Percentiles rank a stretch among this genome's conserved stretches.
These are phyloP conservation scores for Umbelopsis isabellina DNA, from an alignment of 192 early-diverging fungal genomes.

Conservation along the genomic window DNA sequence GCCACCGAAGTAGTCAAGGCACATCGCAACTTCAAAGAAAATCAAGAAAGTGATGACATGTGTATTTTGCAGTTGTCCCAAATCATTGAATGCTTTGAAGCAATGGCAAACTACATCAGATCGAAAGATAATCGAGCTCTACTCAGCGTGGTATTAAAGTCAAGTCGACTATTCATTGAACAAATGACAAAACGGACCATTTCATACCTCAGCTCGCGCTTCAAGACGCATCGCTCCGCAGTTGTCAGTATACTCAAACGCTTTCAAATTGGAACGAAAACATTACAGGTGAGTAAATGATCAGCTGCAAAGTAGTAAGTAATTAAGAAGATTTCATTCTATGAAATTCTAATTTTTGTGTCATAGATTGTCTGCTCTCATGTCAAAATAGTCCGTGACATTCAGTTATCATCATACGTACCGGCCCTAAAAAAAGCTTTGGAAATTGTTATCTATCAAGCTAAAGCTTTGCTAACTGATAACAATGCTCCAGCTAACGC, in stretches of 20 bases:
- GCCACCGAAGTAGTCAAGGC: conserved; percentile 7
- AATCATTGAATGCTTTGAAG: conserved; percentile 49
- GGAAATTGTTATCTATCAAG: conserved; percentile 75
- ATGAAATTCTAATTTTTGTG: not conserved
- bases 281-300: conserved; percentile 47
- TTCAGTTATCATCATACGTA: conserved; percentile 61
- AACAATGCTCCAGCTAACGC: conserved; percentile 59
- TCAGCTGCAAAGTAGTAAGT: not conserved
- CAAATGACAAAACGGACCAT: conserved; percentile 54
- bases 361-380: conserved; percentile 75
- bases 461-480: conserved; percentile 72
- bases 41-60: conserved; percentile 4
- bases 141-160: conserved; percentile 46
- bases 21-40: not conserved
- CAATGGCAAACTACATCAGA: conserved; percentile 49
- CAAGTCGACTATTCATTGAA: conserved; percentile 55
- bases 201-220: conserved; percentile 50
- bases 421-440: conserved; percentile 70
- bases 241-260: conserved; percentile 54
- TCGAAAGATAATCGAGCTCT: conserved; percentile 51
- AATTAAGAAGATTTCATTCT: not conserved
- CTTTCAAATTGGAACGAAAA: conserved; percentile 53
- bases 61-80: conserved; percentile 1
- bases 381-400: conserved; percentile 72
- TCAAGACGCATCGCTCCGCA: conserved; percentile 46